A percentile compares a stretch with the other conserved stretches of the same genome.
Evolutionary conservation across 805 yeast genomes (phyloP).

Genomic region (Zygosaccharomyces gambellarensis): DNA sequence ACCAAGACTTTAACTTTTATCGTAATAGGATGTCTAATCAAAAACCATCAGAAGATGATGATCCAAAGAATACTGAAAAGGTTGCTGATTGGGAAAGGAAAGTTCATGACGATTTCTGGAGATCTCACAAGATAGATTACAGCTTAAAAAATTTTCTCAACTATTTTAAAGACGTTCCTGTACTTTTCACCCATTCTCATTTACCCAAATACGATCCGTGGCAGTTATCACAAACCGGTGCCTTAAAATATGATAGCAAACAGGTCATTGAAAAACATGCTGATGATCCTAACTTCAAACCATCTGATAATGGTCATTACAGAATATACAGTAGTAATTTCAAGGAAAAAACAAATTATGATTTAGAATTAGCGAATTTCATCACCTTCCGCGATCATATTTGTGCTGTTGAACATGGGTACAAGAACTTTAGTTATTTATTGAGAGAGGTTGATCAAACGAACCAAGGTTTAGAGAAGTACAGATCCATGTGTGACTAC

Average conservation of each 20-base stretch:
- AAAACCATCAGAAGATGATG: background rate
- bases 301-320: constrained; percentile 11
- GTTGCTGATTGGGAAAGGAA: constrained; percentile 9
- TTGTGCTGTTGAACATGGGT: constrained; percentile 12
- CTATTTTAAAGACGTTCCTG: constrained; percentile 15
- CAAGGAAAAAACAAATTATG: constrained; percentile 20
- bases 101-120: constrained; percentile 11
- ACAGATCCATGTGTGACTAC: constrained; percentile 16
- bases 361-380: constrained; percentile 24
- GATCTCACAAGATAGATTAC: constrained; percentile 5
- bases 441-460: constrained; percentile 5
- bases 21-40: background rate
- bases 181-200: constrained; percentile 39
- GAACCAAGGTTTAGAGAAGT: constrained; percentile 10
- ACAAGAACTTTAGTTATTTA: constrained; percentile 17
- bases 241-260: constrained; percentile 18
- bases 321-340: constrained; percentile 18
- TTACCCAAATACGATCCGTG: constrained; percentile 40
- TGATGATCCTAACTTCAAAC: constrained; percentile 11
- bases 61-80: background rate
- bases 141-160: constrained; percentile 3
- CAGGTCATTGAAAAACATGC: constrained; percentile 10
- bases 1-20: background rate
- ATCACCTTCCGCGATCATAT: constrained; percentile 14
- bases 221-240: constrained; percentile 16